phyloP scores from a whole-genome alignment of 2,329 filamentous ascomycete genomes.

The Hymenoscyphus scutula region DNA sequence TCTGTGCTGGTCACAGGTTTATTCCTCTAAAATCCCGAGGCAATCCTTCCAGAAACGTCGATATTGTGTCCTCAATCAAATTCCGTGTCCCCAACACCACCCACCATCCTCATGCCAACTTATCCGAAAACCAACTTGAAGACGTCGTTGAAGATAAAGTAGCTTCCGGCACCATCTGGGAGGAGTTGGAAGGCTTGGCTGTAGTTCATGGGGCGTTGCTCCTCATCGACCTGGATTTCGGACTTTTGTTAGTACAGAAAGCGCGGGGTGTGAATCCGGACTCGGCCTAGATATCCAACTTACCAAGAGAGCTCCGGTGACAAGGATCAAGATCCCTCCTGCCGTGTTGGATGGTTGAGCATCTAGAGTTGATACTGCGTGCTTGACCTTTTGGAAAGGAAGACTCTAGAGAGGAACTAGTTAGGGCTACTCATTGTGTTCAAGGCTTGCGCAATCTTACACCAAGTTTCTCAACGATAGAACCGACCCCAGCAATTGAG shows the following conservation, averaged over 20 bases:
- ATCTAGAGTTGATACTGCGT: slow-evolving; percentile 75
- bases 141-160: slow-evolving; percentile 90
- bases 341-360: slow-evolving; percentile 70
- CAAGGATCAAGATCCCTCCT: slow-evolving; percentile 77
- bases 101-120: slow-evolving; percentile 6
- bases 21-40: slow-evolving; percentile 21
- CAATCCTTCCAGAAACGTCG: slow-evolving; percentile 25
- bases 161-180: slow-evolving; percentile 64
- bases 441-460: slow-evolving; percentile 49
- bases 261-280: not conserved
- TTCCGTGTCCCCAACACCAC: slow-evolving; percentile 24
- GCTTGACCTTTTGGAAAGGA: slow-evolving; percentile 78
- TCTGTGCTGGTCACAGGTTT: not conserved
- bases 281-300: slow-evolving; percentile 33
- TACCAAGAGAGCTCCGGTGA: slow-evolving; percentile 84
- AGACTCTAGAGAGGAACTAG: slow-evolving; percentile 54
- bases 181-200: slow-evolving; percentile 84
- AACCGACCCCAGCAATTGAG: slow-evolving; percentile 59
- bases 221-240: slow-evolving; percentile 72
- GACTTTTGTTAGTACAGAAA: slow-evolving; percentile 10
- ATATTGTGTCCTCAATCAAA: slow-evolving; percentile 12
- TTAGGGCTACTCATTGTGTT: not conserved
- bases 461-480: slow-evolving; percentile 76
- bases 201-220: slow-evolving; percentile 85
- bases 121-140: slow-evolving; percentile 79